phyloP scores from a whole-genome alignment of 1,284 basidiomycete genomes.

The Fomitopsis pinicola region DNA sequence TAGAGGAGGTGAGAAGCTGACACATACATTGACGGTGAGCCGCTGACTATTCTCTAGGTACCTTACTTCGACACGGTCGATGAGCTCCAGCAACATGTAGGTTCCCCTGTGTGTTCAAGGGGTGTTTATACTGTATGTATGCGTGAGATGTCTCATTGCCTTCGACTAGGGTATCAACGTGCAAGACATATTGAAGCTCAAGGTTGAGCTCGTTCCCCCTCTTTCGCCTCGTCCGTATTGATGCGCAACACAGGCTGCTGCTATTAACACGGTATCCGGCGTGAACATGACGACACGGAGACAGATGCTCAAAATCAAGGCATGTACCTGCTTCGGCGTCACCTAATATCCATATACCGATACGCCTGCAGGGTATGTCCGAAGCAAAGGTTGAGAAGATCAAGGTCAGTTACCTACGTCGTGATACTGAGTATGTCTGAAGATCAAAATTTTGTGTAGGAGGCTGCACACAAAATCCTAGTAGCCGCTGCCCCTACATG shows the following conservation, averaged over 20 bases:
- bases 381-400: slow-evolving; percentile 95
- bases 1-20: slow-evolving; percentile 34
- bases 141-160: neutral
- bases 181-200: slow-evolving; percentile 90
- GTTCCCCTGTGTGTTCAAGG: slow-evolving; percentile 18
- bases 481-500: slow-evolving; percentile 34
- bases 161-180: slow-evolving; percentile 81
- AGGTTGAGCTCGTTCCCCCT: slow-evolving; percentile 42
- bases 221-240: neutral
- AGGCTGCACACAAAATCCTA: slow-evolving; percentile 81
- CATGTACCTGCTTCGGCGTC: slow-evolving; percentile 29
- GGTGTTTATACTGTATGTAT: neutral
- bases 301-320: slow-evolving; percentile 90
- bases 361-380: slow-evolving; percentile 64
- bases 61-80: slow-evolving; percentile 78
- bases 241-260: slow-evolving; percentile 46
- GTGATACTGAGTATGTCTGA: neutral
- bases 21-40: neutral
- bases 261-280: slow-evolving; percentile 76
- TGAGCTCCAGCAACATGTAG: slow-evolving; percentile 83
- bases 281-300: slow-evolving; percentile 84
- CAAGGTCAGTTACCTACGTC: slow-evolving; percentile 49
- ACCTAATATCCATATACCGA: neutral
- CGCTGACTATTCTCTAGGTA: slow-evolving; percentile 30
- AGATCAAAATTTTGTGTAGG: slow-evolving; percentile 39